Base-by-base conservation (phyloP, 345 rosid genomes). In the Salix suchowensis region DNA sequence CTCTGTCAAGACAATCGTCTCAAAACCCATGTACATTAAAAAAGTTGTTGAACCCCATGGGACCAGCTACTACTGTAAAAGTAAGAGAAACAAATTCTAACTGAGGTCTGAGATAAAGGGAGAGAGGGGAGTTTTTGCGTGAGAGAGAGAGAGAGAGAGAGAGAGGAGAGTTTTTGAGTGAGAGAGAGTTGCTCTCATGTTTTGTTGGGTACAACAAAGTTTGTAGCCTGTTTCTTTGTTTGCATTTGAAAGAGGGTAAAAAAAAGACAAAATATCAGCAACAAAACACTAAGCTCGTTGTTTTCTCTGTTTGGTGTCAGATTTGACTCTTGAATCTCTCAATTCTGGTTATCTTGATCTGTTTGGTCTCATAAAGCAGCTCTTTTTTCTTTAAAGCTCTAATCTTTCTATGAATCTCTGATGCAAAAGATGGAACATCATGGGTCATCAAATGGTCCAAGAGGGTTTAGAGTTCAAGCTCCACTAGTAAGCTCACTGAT, bases 401-500 rank as follows among this genome's bases (percentile, higher is more conserved):
- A 58, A 58, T 62, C 24, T 70, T 11, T 70, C 68, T 68, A 76
- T 76, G 78, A 68, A 37, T 67, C 24, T 67, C 52, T 50, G 65
- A 30, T 50, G 52, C 72, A 67, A n/a, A 50, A 39, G 55, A 76
- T 76, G 78, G 78, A 76, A 54, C 65, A 52, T 24, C 58, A 15
- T 19, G 54, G 5, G 24, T 68, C 73, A 24, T 68, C 78, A 24
- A 68, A 68, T 76, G 78, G 58, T 76, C 55, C 73, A 37, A 68
- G 78, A 68, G 78, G 78, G 55, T 68, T 58, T 68, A 54, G 78
- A 76, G 65, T 76, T 68, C 78, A 76, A 24, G 78, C 78, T 68
- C 78, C 78, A 18, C 50, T 76, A 5, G 78, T 76, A 68, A 76
- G 78, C 19, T 26, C 9, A 15, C 54, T 76, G 73, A 67, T 66